Evolutionary conservation across 1,139 yeast genomes (phyloP).

Genomic region (Nakaseomyces bracarensis): DNA sequence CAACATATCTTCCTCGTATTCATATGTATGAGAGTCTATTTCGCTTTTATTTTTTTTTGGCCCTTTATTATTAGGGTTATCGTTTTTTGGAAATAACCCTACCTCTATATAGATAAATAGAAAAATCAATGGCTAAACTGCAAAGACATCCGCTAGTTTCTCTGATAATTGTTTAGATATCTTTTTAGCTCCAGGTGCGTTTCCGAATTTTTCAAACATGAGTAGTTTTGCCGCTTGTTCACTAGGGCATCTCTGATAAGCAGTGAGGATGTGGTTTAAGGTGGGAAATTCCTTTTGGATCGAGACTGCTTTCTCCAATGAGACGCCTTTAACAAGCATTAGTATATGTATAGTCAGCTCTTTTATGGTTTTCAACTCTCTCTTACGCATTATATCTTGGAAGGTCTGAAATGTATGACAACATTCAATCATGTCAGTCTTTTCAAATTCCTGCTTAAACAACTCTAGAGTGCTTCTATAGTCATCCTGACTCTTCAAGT

Average conservation of each 20-base stretch:
- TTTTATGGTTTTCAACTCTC: constrained; percentile 59
- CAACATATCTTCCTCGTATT: too few relatives aligned
- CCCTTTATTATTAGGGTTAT: too few relatives aligned
- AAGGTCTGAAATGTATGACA: constrained; percentile 62
- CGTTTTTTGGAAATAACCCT: too few relatives aligned
- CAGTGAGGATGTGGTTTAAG: constrained; percentile 28
- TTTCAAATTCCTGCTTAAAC: constrained; percentile 40
- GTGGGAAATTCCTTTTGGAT: constrained; percentile 45
- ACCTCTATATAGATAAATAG: too few relatives aligned
- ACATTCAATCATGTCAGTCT: constrained; percentile 37
- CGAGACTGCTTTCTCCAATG: constrained; percentile 74
- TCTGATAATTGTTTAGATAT: constrained; percentile 54
- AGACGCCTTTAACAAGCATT: constrained; percentile 70
- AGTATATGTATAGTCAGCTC: constrained; percentile 72
- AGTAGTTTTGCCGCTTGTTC: constrained; percentile 37
- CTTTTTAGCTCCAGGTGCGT: constrained; percentile 53
- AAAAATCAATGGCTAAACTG: constrained; percentile 28
- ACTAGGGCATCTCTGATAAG: constrained; percentile 33
- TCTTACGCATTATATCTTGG: constrained; percentile 62
- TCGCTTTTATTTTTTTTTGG: too few relatives aligned
- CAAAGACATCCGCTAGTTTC: constrained; percentile 58
- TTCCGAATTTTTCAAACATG: constrained; percentile 39
- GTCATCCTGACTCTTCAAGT: constrained; percentile 45
- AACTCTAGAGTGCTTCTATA: constrained; percentile 37
- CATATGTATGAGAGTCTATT: too few relatives aligned